A percentile compares a stretch with the other conserved stretches of the same genome.
phyloP scores from a whole-genome alignment of 1,284 basidiomycete species.

The Heterobasidion occidentale region DNA sequence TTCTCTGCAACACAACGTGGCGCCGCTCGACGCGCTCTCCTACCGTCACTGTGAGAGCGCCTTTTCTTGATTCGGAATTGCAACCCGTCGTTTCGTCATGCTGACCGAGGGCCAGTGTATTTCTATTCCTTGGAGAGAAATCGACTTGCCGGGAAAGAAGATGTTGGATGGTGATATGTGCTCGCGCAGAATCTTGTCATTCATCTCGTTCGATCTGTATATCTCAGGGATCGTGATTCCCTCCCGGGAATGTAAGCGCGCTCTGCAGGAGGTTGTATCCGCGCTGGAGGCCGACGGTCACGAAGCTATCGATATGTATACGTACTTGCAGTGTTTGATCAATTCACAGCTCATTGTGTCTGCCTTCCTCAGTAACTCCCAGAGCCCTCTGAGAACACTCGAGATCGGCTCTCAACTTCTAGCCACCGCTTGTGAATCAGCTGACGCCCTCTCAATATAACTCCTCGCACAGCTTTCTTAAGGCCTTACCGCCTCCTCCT shows the following conservation, averaged over 20 bases:
- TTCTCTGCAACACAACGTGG: too few relatives aligned
- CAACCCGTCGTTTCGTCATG: too few relatives aligned
- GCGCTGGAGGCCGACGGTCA: constrained; percentile 42
- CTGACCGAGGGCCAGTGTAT: constrained; percentile 28
- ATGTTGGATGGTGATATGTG: constrained; percentile 43
- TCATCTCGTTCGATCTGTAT: constrained; percentile 4
- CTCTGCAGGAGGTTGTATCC: constrained; percentile 41
- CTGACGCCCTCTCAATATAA: background rate
- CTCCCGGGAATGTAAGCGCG: constrained; percentile 43
- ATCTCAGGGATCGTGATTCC: constrained; percentile 37
- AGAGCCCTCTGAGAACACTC: constrained; percentile 25
- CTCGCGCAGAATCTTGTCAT: constrained; percentile 30
- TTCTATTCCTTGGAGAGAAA: constrained; percentile 47
- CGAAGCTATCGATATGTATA: constrained; percentile 41
- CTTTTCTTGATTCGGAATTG: too few relatives aligned
- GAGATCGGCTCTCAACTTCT: constrained; percentile 32
- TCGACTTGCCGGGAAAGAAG: constrained; percentile 30
- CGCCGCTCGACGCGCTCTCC: too few relatives aligned
- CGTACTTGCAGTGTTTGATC: background rate
- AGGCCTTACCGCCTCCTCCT: constrained; percentile 19
- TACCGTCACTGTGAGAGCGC: too few relatives aligned
- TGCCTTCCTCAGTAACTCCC: constrained; percentile 22
- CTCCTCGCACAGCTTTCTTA: constrained; percentile 17
- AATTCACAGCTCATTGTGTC: background rate
- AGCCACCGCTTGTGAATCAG: constrained; percentile 27